phyloP scores from a whole-genome alignment of 805 yeast genomes.

The Komagataella kurtzmanii region DNA sequence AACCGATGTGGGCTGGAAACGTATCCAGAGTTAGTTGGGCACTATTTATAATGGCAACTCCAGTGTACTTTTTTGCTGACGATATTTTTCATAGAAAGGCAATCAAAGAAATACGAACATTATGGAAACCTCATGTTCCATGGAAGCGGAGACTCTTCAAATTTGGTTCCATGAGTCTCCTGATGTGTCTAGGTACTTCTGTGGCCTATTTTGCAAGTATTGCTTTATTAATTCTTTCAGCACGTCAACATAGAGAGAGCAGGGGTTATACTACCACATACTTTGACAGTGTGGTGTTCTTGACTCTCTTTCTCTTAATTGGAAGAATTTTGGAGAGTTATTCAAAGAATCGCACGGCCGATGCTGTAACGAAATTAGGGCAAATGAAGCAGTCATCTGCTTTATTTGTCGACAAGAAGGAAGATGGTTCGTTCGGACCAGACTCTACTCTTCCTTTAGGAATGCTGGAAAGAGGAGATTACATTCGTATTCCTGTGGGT shows the following conservation, averaged over 20 bases:
- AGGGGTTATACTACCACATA: slow-evolving; percentile 48
- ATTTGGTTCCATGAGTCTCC: slow-evolving; percentile 69
- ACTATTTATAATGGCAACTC: slow-evolving; percentile 50
- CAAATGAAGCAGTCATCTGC: slow-evolving; percentile 37
- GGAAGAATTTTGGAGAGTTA: slow-evolving; percentile 58
- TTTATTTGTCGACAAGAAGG: slow-evolving; percentile 20
- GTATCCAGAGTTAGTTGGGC: slow-evolving; percentile 55
- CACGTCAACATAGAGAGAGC: slow-evolving; percentile 12
- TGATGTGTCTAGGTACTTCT: slow-evolving; percentile 62
- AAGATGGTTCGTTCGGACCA: slow-evolving; percentile 7
- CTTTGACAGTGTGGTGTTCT: slow-evolving; percentile 69
- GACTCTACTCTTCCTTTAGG: slow-evolving; percentile 25
- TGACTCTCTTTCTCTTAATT: slow-evolving; percentile 56
- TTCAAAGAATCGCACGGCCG: slow-evolving; percentile 56
- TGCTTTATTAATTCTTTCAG: slow-evolving; percentile 34
- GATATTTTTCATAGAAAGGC: slow-evolving; percentile 63
- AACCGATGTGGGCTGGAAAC: slow-evolving; percentile 50
- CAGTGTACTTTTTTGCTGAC: slow-evolving; percentile 64
- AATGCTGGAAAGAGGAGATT: slow-evolving; percentile 38
- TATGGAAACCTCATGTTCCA: slow-evolving; percentile 44
- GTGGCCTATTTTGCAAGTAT: slow-evolving; percentile 62
- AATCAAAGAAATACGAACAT: slow-evolving; percentile 35
- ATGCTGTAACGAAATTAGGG: slow-evolving; percentile 42
- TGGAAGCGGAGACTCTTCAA: slow-evolving; percentile 43
- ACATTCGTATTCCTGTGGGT: slow-evolving; percentile 33